phyloP scores from a whole-genome alignment of 306 rosid species.

The Dryas drummondii region DNA sequence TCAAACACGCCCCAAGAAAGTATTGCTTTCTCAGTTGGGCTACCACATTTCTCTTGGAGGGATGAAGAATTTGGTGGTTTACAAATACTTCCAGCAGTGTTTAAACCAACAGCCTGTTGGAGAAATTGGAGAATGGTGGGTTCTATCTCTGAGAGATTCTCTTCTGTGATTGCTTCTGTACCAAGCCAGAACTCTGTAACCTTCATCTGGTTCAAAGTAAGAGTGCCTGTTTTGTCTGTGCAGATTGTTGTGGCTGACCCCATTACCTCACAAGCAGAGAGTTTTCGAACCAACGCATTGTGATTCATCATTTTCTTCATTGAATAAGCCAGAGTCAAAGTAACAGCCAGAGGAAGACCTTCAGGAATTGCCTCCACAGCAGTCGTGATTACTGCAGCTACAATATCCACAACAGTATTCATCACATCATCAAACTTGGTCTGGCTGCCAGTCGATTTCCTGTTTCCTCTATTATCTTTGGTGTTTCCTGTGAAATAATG shows the following conservation, averaged over 20 bases:
- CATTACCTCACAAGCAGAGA: too few species aligned
- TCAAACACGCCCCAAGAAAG: conserved; percentile 14
- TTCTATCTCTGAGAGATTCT: background rate
- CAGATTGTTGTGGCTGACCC: too few species aligned
- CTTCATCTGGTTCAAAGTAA: conserved; percentile 23
- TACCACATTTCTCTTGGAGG: conserved; percentile 13
- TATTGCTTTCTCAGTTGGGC: conserved; percentile 24
- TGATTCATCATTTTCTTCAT: too few species aligned
- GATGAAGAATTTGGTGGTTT: background rate
- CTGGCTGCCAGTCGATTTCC: too few species aligned
- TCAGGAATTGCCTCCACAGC: too few species aligned
- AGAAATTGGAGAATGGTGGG: background rate
- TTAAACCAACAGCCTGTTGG: conserved; percentile 5
- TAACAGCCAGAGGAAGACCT: too few species aligned
- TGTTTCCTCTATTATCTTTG: too few species aligned
- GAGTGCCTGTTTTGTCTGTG: background rate
- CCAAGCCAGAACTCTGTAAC: conserved; percentile 19
- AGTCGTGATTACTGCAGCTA: too few species aligned
- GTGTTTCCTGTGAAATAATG: conserved; percentile 30
- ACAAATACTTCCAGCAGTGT: conserved; percentile 13
- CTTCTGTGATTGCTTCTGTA: background rate
- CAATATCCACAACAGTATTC: too few species aligned
- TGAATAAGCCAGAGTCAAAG: too few species aligned
- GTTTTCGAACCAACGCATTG: too few species aligned
- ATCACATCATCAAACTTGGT: too few species aligned